Base-by-base conservation (phyloP, 2,329 filamentous ascomycete species). In the Cladosporium cucumerinum region DNA sequence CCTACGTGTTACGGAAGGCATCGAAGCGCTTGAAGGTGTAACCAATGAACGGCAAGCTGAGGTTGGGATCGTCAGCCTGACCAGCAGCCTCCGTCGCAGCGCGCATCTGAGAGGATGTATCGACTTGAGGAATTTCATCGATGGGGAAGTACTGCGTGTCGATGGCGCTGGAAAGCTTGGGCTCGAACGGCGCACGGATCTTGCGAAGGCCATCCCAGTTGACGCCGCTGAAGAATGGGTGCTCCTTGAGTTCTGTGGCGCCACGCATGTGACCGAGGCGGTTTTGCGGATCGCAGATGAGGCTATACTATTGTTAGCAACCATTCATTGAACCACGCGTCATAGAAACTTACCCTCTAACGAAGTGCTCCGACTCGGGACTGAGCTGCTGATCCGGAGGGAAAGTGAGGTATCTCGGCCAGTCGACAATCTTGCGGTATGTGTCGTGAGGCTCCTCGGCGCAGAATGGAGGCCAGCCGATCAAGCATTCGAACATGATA, bases 401-500 rank as follows among this genome's bases (percentile, higher is more conserved):
- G 83, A 99, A 98, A 79, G 97, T 97, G 57, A 99, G 82, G 66
- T 94, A 93, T 75, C 96, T 90, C 64, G 92, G 89, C 95, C 95
- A 99, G 81, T 97, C 97, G 73, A 99, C 93, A 78, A 99, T 99
- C 85, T 99, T 99, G 71, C 94, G 90, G 81, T 99, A 99, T 1
- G 95, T 98, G 78, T 98, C 95, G 75, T 96, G 94, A 66, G 93
- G 91, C 76, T 98, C 94, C 78, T 99, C 95, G 23, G 95, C 94
- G 78, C 95, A 99, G 86, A 99, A 99, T 32, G 95, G 95, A 63
- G 95, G 95, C 95, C 95, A 99, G 73, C 95, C 95, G 67, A 99
- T 93, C 71, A 99, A 84, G 78, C 95, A 99, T 80, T 99, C 95
- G 74, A 98, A 99, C 95, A 99, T 98, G 80, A 99, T 99, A 52